These are phyloP conservation scores for Apiospora kogelbergensis DNA, from an alignment of 2,329 filamentous ascomycete genomes.

Conservation along the genomic window DNA sequence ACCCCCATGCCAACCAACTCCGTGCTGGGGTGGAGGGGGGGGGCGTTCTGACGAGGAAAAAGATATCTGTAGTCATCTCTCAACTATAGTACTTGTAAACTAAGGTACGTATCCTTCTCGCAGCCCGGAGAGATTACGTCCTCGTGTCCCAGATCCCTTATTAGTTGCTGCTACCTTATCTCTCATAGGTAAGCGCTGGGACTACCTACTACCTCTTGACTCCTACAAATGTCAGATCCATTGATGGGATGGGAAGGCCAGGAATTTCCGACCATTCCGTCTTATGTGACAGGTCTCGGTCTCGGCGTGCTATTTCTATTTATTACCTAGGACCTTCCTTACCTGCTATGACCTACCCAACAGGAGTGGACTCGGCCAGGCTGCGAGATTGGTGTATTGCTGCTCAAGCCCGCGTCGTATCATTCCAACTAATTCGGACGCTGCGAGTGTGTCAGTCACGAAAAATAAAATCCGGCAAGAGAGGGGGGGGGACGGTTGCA, in stretches of 20 bases:
- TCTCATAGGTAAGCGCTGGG: conserved; percentile 1
- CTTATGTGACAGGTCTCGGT: conserved; percentile 10
- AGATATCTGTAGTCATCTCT: no score
- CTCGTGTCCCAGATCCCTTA: conserved; percentile 5
- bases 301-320: neutral
- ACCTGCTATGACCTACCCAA: neutral
- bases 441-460: conserved; percentile 1
- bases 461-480: neutral
- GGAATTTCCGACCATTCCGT: conserved; percentile 10
- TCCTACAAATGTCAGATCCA: neutral
- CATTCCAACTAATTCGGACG: conserved; percentile 2
- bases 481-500: neutral
- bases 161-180: neutral
- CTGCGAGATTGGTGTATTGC: neutral
- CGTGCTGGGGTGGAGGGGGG: neutral
- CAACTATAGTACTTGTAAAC: no score
- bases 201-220: neutral
- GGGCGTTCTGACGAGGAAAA: neutral
- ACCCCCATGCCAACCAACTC: neutral
- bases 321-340: neutral
- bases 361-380: neutral
- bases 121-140: conserved; percentile 6
- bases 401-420: neutral
- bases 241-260: neutral
- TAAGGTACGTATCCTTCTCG: neutral